phyloP scores from a whole-genome alignment of 768 basidiomycete genomes.

The Candolleomyces eurysporus region DNA sequence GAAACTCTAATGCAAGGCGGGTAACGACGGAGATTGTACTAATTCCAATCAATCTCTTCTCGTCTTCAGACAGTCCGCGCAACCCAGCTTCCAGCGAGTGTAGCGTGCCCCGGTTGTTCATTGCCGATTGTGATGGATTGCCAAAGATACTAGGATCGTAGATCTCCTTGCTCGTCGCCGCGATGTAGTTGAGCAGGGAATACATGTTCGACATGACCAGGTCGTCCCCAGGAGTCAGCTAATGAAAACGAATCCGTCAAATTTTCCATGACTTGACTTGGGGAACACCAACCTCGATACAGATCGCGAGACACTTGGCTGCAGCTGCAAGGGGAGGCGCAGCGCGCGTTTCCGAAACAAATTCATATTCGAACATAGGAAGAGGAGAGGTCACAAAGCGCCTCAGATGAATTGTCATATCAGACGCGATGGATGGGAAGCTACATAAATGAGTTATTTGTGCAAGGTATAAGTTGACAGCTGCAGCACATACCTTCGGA shows the following conservation, averaged over 20 bases:
- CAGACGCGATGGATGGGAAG: constrained; percentile 75
- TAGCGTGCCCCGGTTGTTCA: constrained; percentile 47
- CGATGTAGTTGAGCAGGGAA: constrained; percentile 90
- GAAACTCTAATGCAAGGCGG: constrained; percentile 82
- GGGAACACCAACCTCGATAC: constrained; percentile 63
- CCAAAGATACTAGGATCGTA: constrained; percentile 50
- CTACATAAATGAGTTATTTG: constrained; percentile 35
- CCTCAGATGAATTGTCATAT: constrained; percentile 76
- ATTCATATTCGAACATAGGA: constrained; percentile 85
- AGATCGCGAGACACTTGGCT: constrained; percentile 86
- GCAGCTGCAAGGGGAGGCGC: constrained; percentile 81
- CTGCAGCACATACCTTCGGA: constrained; percentile 61
- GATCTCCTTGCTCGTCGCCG: constrained; percentile 77
- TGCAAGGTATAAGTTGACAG: neutral
- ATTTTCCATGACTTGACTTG: neutral
- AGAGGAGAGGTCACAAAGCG: constrained; percentile 87
- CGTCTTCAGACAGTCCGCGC: constrained; percentile 74
- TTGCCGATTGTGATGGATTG: constrained; percentile 38
- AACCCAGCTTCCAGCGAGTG: constrained; percentile 64
- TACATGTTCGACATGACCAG: constrained; percentile 95
- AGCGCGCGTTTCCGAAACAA: constrained; percentile 67
- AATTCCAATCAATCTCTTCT: constrained; percentile 80
- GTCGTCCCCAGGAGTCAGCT: constrained; percentile 87
- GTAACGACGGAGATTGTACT: constrained; percentile 93
- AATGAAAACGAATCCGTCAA: constrained; percentile 5